phyloP scores from a whole-genome alignment of 257 asterid species.

The Asclepias syriaca region DNA sequence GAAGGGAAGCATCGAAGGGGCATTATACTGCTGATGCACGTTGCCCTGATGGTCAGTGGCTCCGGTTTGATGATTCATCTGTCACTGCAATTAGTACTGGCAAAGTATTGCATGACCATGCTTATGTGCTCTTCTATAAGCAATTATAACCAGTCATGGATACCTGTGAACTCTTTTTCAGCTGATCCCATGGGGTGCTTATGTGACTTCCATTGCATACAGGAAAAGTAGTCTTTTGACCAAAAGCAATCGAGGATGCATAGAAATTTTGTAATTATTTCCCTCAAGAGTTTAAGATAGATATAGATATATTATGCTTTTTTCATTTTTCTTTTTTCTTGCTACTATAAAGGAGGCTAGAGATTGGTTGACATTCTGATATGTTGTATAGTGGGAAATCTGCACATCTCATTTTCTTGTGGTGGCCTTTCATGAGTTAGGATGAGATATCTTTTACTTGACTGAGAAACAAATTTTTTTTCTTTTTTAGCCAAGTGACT shows the following conservation, averaged over 20 bases:
- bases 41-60: slow-evolving; percentile 58
- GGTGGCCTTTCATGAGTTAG: neutral
- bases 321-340: neutral
- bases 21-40: slow-evolving; percentile 85
- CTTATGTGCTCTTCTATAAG: slow-evolving; percentile 78
- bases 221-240: neutral
- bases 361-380: neutral
- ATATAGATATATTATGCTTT: neutral
- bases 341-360: neutral
- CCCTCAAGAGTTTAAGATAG: neutral
- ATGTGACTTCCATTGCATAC: neutral
- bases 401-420: neutral
- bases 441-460: neutral
- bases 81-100: slow-evolving; percentile 43
- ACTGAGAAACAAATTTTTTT: neutral
- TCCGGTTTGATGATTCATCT: slow-evolving; percentile 78
- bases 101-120: slow-evolving; percentile 75
- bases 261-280: neutral
- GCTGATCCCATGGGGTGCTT: neutral
- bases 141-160: slow-evolving; percentile 37
- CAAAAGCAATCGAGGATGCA: neutral
- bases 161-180: neutral
- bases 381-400: neutral
- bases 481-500: too few relatives aligned
- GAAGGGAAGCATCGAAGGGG: slow-evolving; percentile 86